Evolutionary conservation across 176 grass and related monocot genomes (phyloP), one percentile per base, ranked within the genome.

Genomic region (Chloris gayana): DNA sequence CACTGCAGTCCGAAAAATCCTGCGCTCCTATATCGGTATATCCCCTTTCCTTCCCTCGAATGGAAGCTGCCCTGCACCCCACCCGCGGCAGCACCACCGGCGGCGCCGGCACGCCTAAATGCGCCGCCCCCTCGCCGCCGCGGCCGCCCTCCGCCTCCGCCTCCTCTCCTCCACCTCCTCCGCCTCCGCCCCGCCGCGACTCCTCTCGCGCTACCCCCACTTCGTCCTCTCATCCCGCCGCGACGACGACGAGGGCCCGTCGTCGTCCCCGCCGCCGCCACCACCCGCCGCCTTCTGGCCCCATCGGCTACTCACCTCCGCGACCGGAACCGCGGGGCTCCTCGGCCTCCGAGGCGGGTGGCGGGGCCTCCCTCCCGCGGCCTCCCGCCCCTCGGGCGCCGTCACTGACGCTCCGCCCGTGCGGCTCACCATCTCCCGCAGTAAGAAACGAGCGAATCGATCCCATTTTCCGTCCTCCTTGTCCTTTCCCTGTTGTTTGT

Each of bases 1-100:
- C 57, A 67, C 45, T 57, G 66, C 37, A 27, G n/a, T 14, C 15
- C 24, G 18, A 61, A 14, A 59, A 44, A 17, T 41, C 65, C 15
- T 37, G 41, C 62, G 21, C 14, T 15, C 6, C 13, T 34, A 3
- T 50, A 22, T 21, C 19, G 51, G 51, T 22, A 57, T 70, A 65
- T 57, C 42, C 26, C 38, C 61, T 49, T 31, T 86, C 51, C 62
- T 39, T 86, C 51, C 62, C 33, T 77, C 46, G 60, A 54, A 89
- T 85, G 76, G 85, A 75, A 85, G 62, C 82, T 31, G 85, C 65
- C 79, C 85, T 38, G 85, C 65, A 82, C 85, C 67, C 69, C 64
- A 70, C 63, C 82, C 54, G 76, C 87, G 67, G 74, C 86, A 31
- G 74, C 69, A 82, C 31, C 69, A 69, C 56, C 42, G 60, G 68